Conservation (phyloP, 176 grass and related monocot genomes). For the Bolboschoenus planiculmis region DNA sequence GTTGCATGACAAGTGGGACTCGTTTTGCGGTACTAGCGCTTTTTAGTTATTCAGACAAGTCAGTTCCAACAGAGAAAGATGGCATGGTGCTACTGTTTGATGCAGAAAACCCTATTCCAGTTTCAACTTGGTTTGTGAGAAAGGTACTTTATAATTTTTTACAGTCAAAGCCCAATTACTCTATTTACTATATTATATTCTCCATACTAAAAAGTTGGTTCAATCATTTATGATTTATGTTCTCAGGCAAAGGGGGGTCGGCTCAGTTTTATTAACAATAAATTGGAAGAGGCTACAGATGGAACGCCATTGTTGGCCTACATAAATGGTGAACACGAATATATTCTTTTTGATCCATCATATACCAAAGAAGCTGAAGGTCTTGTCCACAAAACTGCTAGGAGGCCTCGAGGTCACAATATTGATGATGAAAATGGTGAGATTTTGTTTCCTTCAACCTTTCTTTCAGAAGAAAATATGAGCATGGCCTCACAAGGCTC, state of each 20-base stretch:
- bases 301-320: constrained; percentile 38
- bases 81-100: constrained; percentile 68
- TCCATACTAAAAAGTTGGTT: not conserved
- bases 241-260: constrained; percentile 64
- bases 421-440: constrained; percentile 49
- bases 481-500: not conserved
- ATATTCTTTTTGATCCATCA: constrained; percentile 68
- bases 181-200: not conserved
- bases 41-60: constrained; percentile 32
- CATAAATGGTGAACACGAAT: constrained; percentile 70
- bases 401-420: constrained; percentile 30
- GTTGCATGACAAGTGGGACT: constrained; percentile 36
- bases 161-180: not conserved
- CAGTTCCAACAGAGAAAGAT: constrained; percentile 34
- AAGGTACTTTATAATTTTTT: constrained; percentile 39
- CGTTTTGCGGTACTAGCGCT: constrained; percentile 62
- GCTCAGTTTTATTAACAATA: constrained; percentile 52
- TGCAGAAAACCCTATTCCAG: constrained; percentile 51
- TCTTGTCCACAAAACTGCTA: constrained; percentile 26
- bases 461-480: not conserved
- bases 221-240: constrained; percentile 13
- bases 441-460: constrained; percentile 8
- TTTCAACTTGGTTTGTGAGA: constrained; percentile 63
- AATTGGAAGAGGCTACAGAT: constrained; percentile 18
- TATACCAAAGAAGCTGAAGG: constrained; percentile 26